Evolutionary conservation across 345 rosid species (phyloP).

Genomic region (Sisymbrium irio): DNA sequence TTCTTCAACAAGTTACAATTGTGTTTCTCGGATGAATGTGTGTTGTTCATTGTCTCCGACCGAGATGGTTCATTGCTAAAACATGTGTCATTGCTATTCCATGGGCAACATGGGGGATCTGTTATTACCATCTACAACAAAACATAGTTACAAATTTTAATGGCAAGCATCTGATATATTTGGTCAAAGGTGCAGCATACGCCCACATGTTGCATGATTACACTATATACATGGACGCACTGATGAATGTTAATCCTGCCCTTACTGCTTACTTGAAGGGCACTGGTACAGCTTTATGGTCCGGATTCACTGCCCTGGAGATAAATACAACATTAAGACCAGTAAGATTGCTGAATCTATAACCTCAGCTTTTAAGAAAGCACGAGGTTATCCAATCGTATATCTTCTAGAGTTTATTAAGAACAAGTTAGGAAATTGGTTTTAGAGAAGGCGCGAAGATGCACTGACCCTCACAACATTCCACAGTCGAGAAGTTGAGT

Average conservation of each 20-base stretch:
- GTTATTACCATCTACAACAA: background rate
- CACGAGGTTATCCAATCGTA: no score
- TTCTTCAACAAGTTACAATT: no score
- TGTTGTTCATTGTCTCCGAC: no score
- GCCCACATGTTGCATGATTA: background rate
- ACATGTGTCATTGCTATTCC: background rate
- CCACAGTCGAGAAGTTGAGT: no score
- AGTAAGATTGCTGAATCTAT: no score
- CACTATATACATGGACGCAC: background rate
- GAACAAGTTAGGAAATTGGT: no score
- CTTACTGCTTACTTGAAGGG: background rate
- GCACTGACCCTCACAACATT: no score
- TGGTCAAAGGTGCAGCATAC: background rate
- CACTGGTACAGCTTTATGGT: background rate
- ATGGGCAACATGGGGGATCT: background rate
- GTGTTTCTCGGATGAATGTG: background rate
- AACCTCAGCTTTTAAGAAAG: no score
- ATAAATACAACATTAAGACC: background rate
- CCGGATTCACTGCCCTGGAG: background rate
- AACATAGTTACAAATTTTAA: no score
- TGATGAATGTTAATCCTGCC: accelerated
- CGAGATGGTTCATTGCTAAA: background rate
- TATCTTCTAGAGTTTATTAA: no score
- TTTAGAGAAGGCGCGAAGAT: no score
- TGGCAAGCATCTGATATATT: background rate